Evolutionary conservation across 176 grass and related monocot species (phyloP).

Genomic region (Cenchrus fungigraminus): DNA sequence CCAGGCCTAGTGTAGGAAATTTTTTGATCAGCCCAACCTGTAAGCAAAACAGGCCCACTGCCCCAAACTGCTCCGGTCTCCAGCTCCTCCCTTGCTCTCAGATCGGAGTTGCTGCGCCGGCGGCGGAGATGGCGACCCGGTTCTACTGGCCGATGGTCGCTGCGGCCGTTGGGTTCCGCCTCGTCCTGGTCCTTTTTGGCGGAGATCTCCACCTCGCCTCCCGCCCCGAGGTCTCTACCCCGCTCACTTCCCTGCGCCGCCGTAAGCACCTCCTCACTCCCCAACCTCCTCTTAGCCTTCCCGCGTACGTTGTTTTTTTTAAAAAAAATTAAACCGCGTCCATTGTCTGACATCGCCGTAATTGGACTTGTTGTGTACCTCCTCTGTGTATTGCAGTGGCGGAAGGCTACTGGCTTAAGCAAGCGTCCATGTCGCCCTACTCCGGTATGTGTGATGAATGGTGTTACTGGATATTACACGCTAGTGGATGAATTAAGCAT

Average conservation of each 20-base stretch:
- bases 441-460: conserved; percentile 45
- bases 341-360: conserved; percentile 2
- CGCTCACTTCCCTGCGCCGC: conserved; percentile 78
- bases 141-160: conserved; percentile 62
- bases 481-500: background rate
- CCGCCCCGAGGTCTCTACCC: conserved; percentile 81
- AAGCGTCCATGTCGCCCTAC: conserved; percentile 82
- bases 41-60: background rate
- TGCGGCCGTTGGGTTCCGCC: conserved; percentile 75
- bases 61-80: background rate
- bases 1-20: no score
- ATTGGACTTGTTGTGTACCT: background rate
- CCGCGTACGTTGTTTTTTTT: no score
- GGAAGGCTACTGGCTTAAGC: conserved; percentile 98
- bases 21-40: background rate
- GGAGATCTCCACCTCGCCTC: conserved; percentile 80
- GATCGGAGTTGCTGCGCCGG: conserved; percentile 35
- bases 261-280: conserved; percentile 49
- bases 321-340: background rate
- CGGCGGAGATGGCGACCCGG: conserved; percentile 64
- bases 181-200: conserved; percentile 71
- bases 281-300: background rate
- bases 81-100: conserved; percentile 2
- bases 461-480: background rate
- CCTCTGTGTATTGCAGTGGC: conserved; percentile 59